These are phyloP conservation scores for Botrytis elliptica DNA, from an alignment of 2,329 filamentous ascomycete species.

Conservation along the genomic window DNA sequence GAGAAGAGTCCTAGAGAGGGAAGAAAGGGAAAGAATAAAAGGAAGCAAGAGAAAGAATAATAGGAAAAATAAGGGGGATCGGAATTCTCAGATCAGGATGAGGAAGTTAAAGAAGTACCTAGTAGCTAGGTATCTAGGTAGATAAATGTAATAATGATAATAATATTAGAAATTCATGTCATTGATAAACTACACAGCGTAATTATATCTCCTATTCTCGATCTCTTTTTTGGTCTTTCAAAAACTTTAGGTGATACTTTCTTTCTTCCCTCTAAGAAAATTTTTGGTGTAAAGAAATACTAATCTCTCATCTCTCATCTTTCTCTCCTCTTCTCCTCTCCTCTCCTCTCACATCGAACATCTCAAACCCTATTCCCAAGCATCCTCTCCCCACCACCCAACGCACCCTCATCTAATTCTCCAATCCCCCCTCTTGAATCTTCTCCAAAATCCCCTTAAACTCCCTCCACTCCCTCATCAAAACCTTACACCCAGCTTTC, in stretches of 20 bases:
- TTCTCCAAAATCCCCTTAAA: conserved; percentile 41
- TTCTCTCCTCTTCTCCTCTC: neutral
- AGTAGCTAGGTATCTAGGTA: too few relatives aligned
- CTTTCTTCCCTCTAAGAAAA: neutral
- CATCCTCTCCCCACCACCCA: too few relatives aligned
- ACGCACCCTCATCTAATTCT: neutral
- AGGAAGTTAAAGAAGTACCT: neutral
- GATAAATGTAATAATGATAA: neutral
- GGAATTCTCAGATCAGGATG: neutral
- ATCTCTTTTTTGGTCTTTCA: neutral
- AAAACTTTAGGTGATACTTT: neutral
- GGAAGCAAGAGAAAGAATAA: too few relatives aligned
- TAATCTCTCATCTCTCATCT: neutral
- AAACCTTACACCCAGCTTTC: conserved; percentile 59
- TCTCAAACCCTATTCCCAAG: neutral
- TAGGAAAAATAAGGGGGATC: too few relatives aligned
- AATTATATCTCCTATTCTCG: neutral
- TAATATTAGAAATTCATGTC: neutral
- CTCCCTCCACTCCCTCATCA: conserved; percentile 61
- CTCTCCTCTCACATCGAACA: neutral
- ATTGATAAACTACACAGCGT: neutral
- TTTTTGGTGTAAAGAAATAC: neutral
- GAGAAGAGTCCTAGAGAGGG: too few relatives aligned
- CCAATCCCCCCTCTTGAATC: conserved; percentile 28
- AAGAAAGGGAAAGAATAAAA: too few relatives aligned